Base-by-base conservation (phyloP, 2,329 filamentous ascomycete species). In the Aureobasidium lini region DNA sequence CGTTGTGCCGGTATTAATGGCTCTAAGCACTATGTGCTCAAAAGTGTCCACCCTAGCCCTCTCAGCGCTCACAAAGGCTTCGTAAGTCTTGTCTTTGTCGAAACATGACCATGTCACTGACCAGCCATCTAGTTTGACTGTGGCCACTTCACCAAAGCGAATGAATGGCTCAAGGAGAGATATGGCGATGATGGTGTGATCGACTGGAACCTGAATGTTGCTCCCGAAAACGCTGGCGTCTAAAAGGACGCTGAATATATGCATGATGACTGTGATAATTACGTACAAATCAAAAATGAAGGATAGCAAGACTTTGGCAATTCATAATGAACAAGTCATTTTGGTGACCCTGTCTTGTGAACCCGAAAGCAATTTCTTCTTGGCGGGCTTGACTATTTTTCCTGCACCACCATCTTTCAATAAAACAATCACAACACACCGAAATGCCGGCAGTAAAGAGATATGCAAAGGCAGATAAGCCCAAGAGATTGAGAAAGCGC, bases 11-110 rank as follows among this genome's bases (percentile, higher is more conserved):
- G 85, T 65, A 80, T 97, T 56, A 87, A 94, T 69, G 77, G 74
- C 53, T 79, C 83, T 64, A 86, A 81, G 67, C 93, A 99, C 75
- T 80, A 90, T 47, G 89, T 99, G 39, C 78, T 99, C 64, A 86
- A 88, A 74, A 88, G 86, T 67, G 91, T 92, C 52, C 94, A 99
- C 75, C 94, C 94, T 0, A 96, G 90, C 72, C 94, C 94, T n/a
- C 73, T 96, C 64, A 95, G 90, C 74, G 94, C 93, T 4, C 75
- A 79, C 13, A 81, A 83, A 57, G 94, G 94, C 1, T 99, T 91
- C 73, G 81, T 84, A 72, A 77, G 81, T 78, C 13, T 60, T 29
- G 2, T 23, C 29, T n/a, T 46, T 13, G 37, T 53, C 13, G 2
- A 18, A 16, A 7, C 52, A 43, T 36, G 42, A 29, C 15, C 31